Base-by-base conservation (phyloP, 768 basidiomycete species). In the Boletus sensibilis region DNA sequence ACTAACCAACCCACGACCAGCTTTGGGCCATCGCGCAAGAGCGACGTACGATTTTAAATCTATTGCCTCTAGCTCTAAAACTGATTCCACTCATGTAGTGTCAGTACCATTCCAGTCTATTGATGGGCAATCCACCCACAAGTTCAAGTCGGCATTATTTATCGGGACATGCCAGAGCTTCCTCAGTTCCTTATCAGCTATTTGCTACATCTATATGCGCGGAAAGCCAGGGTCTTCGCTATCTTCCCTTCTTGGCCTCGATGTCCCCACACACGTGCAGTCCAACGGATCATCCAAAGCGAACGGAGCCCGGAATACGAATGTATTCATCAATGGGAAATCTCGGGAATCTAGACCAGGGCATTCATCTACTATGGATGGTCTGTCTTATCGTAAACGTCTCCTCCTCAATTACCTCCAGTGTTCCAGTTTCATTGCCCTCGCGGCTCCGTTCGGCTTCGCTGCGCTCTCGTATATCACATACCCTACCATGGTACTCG, bases 401-500 rank as follows among this genome's bases (percentile, higher is more conserved):
- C 82, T 92, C n/a, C 79, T 94, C 47, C 74, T 85, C 21, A 75
- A 82, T 39, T 94, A 92, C 73, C 78, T 93, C 51, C 92, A 92
- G 72, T 90, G 93, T 68, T 85, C 95, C 23, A 68, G 89, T 23
- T 88, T 94, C 72, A 92, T 97, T 61, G 94, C 94, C 39, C 76
- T 85, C 38, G 96, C 96, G 2, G 90, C 94, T 21, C 97, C 96
- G 4, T 96, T 98, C 69, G 95, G 96, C 50, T 98, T 98, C 75
- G 90, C 94, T 12, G 86, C 94, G 5, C 87, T 98, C 41, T 86
- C 92, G 25, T 92, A 96, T 75, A 94, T 99, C 68, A 94, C 94
- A 18, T 98, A 98, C 78, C 97, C 97, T 48, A 94, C 96, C 42
- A 96, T 98, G 91, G 95, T 98, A 34, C 88, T 98, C 61, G 97